phyloP scores from a whole-genome alignment of 2,329 filamentous ascomycete species.

The Dichotomopilus funicola region DNA sequence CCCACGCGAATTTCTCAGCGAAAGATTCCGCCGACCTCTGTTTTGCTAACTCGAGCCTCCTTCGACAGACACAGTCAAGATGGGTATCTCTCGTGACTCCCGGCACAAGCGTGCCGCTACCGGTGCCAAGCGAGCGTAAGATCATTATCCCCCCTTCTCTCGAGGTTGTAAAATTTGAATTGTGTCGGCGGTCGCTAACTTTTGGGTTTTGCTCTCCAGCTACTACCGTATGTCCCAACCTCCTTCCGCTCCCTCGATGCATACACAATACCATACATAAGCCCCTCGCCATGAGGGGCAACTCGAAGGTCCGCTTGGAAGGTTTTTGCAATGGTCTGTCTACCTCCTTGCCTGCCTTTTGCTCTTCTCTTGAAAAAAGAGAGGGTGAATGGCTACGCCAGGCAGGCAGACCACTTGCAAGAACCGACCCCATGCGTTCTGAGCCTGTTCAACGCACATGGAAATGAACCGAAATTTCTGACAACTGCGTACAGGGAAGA shows the following conservation, averaged over 20 bases:
- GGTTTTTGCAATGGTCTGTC: conserved; percentile 13
- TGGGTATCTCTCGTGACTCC: conserved; percentile 99
- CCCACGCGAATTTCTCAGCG: neutral
- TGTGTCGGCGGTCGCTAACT: conserved; percentile 16
- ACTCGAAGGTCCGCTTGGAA: conserved; percentile 61
- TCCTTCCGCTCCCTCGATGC: neutral
- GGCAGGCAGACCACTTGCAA: neutral
- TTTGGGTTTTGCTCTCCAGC: conserved; percentile 14
- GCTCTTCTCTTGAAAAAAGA: no score
- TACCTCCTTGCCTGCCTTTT: neutral
- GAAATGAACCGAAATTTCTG: conserved; percentile 22
- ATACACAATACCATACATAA: conserved; percentile 6
- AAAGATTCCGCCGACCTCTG: conserved; percentile 2
- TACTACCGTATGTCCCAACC: conserved; percentile 67
- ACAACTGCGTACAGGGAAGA: conserved; percentile 58
- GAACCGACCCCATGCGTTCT: conserved; percentile 58
- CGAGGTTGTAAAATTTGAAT: neutral
- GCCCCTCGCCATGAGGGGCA: conserved; percentile 41
- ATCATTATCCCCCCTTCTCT: conserved; percentile 6
- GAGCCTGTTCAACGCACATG: conserved; percentile 51
- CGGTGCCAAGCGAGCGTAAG: conserved; percentile 82
- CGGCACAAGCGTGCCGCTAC: conserved; percentile 99
- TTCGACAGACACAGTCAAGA: conserved; percentile 66
- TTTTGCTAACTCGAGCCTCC: conserved; percentile 21
- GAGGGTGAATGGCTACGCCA: neutral